Percentiles rank a stretch among this genome's conserved stretches.
Conservation (phyloP, 495 filamentous ascomycete genomes). For the Filosporella fistucella region DNA sequence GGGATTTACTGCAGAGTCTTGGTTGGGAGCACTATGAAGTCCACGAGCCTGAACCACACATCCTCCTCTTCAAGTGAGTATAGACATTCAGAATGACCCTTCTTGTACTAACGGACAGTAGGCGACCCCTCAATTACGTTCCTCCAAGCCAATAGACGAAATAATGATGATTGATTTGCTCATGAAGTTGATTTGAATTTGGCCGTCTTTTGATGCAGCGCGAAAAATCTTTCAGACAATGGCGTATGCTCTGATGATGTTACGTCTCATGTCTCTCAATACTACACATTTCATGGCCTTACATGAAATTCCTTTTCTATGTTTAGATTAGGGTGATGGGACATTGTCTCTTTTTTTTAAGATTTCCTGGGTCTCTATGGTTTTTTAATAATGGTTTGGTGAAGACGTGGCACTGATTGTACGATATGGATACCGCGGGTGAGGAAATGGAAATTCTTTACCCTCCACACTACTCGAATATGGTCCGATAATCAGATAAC, state of each 20-base stretch:
- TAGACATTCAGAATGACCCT: background rate
- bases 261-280: conserved; percentile 23
- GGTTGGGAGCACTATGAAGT: conserved; percentile 99
- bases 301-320: conserved; percentile 15
- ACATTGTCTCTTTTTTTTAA: conserved; percentile 13
- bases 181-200: conserved; percentile 18
- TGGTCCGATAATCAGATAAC: too few relatives aligned
- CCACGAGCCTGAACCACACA: conserved; percentile 97
- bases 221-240: conserved; percentile 9
- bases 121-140: conserved; percentile 84
- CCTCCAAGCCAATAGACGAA: conserved; percentile 48
- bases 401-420: too few relatives aligned
- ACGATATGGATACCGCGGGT: too few relatives aligned
- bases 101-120: conserved; percentile 26
- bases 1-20: conserved; percentile 60
- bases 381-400: background rate
- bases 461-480: too few relatives aligned
- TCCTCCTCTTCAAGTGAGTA: conserved; percentile 93
- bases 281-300: conserved; percentile 17
- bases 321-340: conserved; percentile 22
- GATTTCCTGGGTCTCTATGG: background rate
- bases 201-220: conserved; percentile 10
- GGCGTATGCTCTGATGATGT: conserved; percentile 22
- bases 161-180: background rate
- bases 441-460: too few relatives aligned